Percentiles rank a stretch among this genome's conserved stretches.
These are phyloP conservation scores for Plenodomus tracheiphilus DNA, from an alignment of 2,329 filamentous ascomycete genomes.

Conservation along the genomic window DNA sequence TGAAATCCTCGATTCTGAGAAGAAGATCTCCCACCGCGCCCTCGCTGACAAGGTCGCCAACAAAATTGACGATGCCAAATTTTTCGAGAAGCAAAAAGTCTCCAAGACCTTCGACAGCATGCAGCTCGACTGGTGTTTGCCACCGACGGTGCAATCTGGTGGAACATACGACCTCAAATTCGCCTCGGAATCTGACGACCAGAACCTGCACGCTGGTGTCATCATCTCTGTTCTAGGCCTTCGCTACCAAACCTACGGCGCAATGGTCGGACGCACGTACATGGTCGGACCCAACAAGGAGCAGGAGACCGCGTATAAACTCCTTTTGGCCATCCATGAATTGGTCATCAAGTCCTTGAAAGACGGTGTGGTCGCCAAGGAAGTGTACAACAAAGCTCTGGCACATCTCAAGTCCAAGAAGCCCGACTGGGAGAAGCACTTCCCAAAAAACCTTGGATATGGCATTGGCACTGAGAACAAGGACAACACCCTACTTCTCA, in stretches of 20 bases:
- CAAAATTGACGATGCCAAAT: constrained; percentile 92
- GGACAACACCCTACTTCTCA: constrained; percentile 81
- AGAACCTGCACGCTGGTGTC: constrained; percentile 82
- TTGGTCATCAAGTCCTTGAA: constrained; percentile 87
- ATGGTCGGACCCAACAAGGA: constrained; percentile 96
- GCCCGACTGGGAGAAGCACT: constrained; percentile 92
- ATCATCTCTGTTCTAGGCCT: constrained; percentile 92
- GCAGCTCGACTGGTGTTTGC: constrained; percentile 92
- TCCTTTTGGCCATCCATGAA: constrained; percentile 82
- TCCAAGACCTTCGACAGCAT: constrained; percentile 83
- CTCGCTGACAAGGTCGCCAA: constrained; percentile 85
- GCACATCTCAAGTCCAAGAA: constrained; percentile 83
- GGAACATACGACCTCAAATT: constrained; percentile 92
- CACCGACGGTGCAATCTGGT: constrained; percentile 90
- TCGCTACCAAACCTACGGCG: constrained; percentile 94
- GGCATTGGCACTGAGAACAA: constrained; percentile 92
- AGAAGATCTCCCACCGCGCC: constrained; percentile 89
- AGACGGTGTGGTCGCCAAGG: constrained; percentile 83
- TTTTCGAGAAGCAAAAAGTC: constrained; percentile 85
- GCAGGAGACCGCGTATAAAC: constrained; percentile 92
- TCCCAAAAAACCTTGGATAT: constrained; percentile 87
- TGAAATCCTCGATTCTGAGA: constrained; percentile 90
- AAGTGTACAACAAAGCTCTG: constrained; percentile 88
- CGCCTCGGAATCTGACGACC: constrained; percentile 75
- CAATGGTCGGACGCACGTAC: constrained; percentile 89